These are phyloP conservation scores for Crotalaria pallida DNA, from an alignment of 306 rosid genomes.

Conservation along the genomic window DNA sequence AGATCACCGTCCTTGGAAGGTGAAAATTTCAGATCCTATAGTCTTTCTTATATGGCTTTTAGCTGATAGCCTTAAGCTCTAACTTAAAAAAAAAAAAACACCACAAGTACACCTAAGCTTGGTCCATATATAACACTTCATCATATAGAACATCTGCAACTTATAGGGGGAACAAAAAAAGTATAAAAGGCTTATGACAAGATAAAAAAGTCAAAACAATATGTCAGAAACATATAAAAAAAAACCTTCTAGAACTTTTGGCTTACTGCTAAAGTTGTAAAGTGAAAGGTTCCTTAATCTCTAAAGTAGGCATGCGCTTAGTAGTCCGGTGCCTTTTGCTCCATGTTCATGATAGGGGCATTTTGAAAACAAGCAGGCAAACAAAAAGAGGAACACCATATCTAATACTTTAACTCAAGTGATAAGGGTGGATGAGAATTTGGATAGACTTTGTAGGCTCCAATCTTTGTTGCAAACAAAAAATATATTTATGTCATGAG, in stretches of 20 bases:
- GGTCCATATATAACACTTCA: background rate
- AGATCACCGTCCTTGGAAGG: slow-evolving; percentile 82
- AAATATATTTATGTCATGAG: background rate
- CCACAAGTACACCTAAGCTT: no score
- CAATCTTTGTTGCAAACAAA: background rate
- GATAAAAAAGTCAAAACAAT: background rate
- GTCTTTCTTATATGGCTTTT: no score
- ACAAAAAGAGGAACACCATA: no score
- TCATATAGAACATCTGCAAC: background rate
- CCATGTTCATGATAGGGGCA: no score
- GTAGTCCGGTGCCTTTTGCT: background rate
- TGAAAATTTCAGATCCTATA: slow-evolving; percentile 17
- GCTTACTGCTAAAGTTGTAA: background rate
- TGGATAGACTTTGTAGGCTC: background rate
- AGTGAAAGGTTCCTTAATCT: background rate
- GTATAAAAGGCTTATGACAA: background rate
- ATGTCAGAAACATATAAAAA: background rate
- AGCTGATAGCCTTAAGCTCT: no score
- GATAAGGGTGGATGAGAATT: background rate
- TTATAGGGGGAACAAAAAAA: background rate
- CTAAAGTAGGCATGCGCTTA: background rate
- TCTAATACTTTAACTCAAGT: background rate
- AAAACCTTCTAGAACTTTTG: background rate
- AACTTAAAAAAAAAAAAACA: no score
- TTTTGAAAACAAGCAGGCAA: no score